Conservation (phyloP, 441 rosid genomes). For the Gossypium schwendimanii region DNA sequence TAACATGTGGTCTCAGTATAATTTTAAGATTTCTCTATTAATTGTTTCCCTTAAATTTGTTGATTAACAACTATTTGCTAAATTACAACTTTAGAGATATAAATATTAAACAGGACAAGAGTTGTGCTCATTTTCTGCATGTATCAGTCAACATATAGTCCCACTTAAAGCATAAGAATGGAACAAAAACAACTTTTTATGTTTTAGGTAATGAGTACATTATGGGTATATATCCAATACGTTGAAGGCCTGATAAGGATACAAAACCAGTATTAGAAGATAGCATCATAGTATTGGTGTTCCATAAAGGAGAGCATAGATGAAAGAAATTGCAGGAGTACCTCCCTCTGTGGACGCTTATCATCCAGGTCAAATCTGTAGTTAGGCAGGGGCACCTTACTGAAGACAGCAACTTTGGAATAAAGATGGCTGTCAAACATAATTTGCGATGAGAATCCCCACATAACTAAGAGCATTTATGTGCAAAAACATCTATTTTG, state of each 20-base stretch:
- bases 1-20: neutral
- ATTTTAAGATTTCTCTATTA: neutral
- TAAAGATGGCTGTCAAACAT: conserved; percentile 63
- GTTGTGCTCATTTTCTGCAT: neutral
- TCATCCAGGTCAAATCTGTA: conserved; percentile 93
- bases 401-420: conserved; percentile 68
- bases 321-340: conserved; percentile 17
- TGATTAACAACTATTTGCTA: neutral
- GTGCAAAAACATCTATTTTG: conserved; percentile 2
- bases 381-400: conserved; percentile 84
- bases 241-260: neutral
- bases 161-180: neutral
- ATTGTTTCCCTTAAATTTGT: neutral
- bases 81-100: neutral
- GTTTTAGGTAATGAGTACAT: neutral
- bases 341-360: conserved; percentile 88
- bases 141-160: neutral
- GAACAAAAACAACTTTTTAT: neutral
- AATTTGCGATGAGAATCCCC: conserved; percentile 16
- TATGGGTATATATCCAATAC: neutral
- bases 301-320: neutral
- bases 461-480: neutral
- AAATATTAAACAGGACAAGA: neutral
- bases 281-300: neutral
- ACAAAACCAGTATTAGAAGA: neutral